Evolutionary conservation across 345 rosid genomes (phyloP).

Genomic region (Eucalyptus microcorys): DNA sequence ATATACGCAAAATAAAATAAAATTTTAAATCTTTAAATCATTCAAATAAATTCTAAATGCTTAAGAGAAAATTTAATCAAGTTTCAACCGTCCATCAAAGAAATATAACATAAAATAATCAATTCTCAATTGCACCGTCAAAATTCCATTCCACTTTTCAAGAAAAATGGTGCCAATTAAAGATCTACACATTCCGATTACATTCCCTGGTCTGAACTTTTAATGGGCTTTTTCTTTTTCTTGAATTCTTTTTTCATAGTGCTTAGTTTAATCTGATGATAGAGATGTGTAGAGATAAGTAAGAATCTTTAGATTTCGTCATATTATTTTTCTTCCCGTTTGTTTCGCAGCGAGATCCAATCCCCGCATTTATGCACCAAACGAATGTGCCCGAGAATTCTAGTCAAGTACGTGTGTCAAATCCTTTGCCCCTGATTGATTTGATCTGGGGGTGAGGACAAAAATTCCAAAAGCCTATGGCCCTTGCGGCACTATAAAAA

Average conservation of each 20-base stretch:
- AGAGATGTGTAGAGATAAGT: not conserved
- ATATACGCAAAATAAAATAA: not conserved
- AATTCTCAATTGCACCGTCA: accelerated
- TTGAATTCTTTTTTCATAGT: not conserved
- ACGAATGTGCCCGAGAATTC: not conserved
- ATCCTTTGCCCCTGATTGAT: not conserved
- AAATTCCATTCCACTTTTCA: not conserved
- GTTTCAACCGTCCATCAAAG: not conserved
- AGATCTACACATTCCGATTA: not conserved
- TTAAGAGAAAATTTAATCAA: not conserved
- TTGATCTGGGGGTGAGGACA: not conserved
- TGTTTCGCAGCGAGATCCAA: not conserved
- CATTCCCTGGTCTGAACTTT: not conserved
- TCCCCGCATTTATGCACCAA: not conserved
- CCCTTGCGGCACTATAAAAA: not conserved
- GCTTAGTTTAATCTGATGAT: not conserved
- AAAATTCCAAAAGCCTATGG: not conserved
- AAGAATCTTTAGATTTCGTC: not conserved
- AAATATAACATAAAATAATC: not conserved
- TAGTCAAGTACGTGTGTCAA: not conserved
- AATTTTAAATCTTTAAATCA: not conserved
- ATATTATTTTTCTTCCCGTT: not conserved
- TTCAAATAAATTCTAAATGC: not conserved
- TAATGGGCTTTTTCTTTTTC: not conserved
- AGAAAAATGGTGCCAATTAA: not conserved